Percentiles rank a stretch among this genome's conserved stretches.
phyloP scores from a whole-genome alignment of 2,329 filamentous ascomycete species.

The Ceratocystis diversiconidia region DNA sequence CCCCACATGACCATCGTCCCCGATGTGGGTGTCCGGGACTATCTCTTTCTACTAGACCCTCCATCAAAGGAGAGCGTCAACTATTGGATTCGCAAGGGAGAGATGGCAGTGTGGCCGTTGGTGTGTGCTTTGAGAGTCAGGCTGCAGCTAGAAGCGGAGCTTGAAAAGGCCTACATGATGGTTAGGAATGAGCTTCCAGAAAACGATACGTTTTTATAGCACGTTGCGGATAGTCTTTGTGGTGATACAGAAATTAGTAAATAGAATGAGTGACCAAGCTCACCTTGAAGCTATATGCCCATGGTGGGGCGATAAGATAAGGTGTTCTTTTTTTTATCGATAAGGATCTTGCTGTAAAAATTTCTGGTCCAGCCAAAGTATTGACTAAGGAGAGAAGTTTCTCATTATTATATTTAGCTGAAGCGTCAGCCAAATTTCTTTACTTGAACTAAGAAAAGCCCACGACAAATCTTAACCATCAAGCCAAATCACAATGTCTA shows the following conservation, averaged over 20 bases:
- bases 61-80: conserved; percentile 62
- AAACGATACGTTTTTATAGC: conserved; percentile 17
- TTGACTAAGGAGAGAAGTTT: neutral
- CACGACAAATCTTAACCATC: neutral
- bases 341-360: conserved; percentile 15
- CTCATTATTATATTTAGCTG: conserved; percentile 6
- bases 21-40: conserved; percentile 57
- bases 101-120: conserved; percentile 82
- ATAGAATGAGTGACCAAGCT: neutral
- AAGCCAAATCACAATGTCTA: conserved; percentile 12
- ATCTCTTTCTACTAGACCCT: conserved; percentile 66
- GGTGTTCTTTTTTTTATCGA: conserved; percentile 9
- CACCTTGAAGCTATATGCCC: neutral
- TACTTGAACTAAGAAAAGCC: neutral
- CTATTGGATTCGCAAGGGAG: conserved; percentile 75
- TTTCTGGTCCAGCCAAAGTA: conserved; percentile 11
- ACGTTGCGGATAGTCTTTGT: neutral
- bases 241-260: neutral
- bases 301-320: conserved; percentile 15
- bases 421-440: conserved; percentile 7
- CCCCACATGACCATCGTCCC: conserved; percentile 73
- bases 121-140: conserved; percentile 68
- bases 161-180: conserved; percentile 73
- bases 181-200: conserved; percentile 39
- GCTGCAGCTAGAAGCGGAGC: conserved; percentile 73